Evolutionary conservation across 441 rosid genomes (phyloP).

Genomic region (Gossypium trilobum): DNA sequence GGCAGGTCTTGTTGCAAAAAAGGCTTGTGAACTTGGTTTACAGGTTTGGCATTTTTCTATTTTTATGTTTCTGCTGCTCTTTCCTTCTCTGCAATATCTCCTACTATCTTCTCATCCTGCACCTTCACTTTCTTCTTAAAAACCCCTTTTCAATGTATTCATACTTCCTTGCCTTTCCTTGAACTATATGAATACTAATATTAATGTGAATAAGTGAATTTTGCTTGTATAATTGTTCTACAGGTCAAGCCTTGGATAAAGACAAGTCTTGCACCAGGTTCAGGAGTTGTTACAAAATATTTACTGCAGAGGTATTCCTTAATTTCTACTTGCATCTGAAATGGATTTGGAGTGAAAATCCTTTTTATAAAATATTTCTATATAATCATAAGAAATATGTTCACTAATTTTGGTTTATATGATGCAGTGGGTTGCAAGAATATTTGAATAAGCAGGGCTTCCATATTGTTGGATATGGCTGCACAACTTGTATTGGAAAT

Average conservation of each 20-base stretch:
- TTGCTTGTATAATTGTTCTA: conserved; percentile 16
- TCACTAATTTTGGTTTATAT: conserved; percentile 7
- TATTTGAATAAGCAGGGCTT: conserved; percentile 82
- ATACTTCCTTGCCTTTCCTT: not conserved
- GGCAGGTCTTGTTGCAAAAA: conserved; percentile 95
- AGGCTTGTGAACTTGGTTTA: conserved; percentile 89
- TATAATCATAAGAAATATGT: not conserved
- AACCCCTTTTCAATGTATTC: not conserved
- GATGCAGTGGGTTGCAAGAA: conserved; percentile 76
- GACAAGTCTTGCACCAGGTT: conserved; percentile 99
- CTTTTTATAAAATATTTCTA: not conserved
- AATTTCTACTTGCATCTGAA: conserved; percentile 6
- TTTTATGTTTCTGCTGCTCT: not conserved
- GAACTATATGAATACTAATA: not conserved
- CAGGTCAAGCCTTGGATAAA: conserved; percentile 98
- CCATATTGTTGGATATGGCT: conserved; percentile 90
- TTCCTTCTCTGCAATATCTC: not conserved
- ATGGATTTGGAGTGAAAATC: not conserved
- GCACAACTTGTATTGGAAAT: conserved; percentile 97
- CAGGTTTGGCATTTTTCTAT: conserved; percentile 41
- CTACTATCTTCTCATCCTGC: not conserved
- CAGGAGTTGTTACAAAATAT: conserved; percentile 95
- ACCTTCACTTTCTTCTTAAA: not conserved
- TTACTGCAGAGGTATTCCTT: conserved; percentile 53
- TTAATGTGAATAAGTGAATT: conserved; percentile 7